phyloP scores from a whole-genome alignment of 176 grass and related monocot species.

The Zea luxurians region DNA sequence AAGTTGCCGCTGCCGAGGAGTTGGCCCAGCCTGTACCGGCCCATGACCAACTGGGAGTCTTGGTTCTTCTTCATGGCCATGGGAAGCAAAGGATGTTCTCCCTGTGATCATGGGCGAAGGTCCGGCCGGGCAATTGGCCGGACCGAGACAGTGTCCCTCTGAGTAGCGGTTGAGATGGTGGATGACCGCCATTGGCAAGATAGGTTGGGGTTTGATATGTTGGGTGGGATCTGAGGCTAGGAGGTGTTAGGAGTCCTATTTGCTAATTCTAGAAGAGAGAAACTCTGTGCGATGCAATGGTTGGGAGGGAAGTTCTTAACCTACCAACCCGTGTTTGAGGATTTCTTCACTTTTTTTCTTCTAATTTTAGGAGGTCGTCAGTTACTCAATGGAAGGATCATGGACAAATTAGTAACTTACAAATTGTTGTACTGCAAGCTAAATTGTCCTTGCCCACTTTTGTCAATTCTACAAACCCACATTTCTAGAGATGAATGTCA shows the following conservation, averaged over 20 bases:
- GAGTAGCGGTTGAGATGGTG: slow-evolving; percentile 6
- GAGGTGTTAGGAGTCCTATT: slow-evolving; percentile 6
- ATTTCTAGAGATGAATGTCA: too few species aligned
- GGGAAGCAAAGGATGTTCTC: neutral
- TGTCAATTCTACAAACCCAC: neutral
- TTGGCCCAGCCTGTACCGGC: slow-evolving; percentile 61
- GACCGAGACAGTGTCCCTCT: neutral
- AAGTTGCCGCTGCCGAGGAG: slow-evolving; percentile 74
- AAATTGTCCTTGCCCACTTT: neutral
- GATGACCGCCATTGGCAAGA: slow-evolving; percentile 8
- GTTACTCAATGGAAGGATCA: neutral
- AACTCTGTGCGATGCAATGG: neutral
- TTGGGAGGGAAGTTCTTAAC: neutral
- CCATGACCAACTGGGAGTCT: slow-evolving; percentile 50
- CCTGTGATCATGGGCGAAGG: slow-evolving; percentile 32
- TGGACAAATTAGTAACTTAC: neutral
- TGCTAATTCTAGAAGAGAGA: slow-evolving; percentile 32
- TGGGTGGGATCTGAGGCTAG: slow-evolving; percentile 15
- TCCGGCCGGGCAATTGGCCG: slow-evolving; percentile 33
- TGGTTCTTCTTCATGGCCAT: slow-evolving; percentile 38
- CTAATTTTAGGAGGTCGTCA: neutral
- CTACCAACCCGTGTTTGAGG: neutral
- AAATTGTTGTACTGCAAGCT: neutral
- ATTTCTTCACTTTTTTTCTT: neutral
- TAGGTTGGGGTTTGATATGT: slow-evolving; percentile 26